A percentile compares a stretch with the other conserved stretches of the same genome.
phyloP scores from a whole-genome alignment of 2,329 filamentous ascomycete genomes.

The Aureobasidium zeae region DNA sequence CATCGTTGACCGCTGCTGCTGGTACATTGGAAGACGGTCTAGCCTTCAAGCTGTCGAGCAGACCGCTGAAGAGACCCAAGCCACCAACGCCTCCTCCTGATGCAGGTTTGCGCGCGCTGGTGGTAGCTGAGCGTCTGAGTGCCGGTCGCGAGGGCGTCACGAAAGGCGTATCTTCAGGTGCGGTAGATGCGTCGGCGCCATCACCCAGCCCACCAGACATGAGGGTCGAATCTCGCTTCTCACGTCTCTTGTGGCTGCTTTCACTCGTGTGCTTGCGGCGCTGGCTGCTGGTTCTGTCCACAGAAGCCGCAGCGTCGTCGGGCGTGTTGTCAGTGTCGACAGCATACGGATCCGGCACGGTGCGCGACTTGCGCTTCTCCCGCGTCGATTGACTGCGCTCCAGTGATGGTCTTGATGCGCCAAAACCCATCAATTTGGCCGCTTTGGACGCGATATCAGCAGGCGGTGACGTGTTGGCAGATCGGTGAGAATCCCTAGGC shows the following conservation, averaged over 20 bases:
- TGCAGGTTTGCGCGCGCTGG: slow-evolving; percentile 46
- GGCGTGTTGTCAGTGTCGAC: slow-evolving; percentile 50
- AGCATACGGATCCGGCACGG: slow-evolving; percentile 49
- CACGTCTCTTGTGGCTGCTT: slow-evolving; percentile 27
- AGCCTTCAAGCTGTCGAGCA: no score
- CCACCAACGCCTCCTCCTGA: no score
- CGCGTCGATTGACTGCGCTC: slow-evolving; percentile 40
- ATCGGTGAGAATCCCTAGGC: neutral
- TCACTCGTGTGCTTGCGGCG: slow-evolving; percentile 22
- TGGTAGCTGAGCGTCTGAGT: slow-evolving; percentile 54
- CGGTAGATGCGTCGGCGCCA: slow-evolving; percentile 32
- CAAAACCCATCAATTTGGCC: slow-evolving; percentile 45
- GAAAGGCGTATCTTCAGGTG: slow-evolving; percentile 44
- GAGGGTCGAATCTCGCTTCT: slow-evolving; percentile 32
- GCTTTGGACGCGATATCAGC: slow-evolving; percentile 9
- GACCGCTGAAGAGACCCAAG: slow-evolving; percentile 49
- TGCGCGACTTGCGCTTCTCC: slow-evolving; percentile 44
- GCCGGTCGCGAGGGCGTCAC: slow-evolving; percentile 41
- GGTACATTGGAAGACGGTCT: no score
- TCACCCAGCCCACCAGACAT: slow-evolving; percentile 34
- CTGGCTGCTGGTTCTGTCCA: slow-evolving; percentile 23
- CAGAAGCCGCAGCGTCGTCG: slow-evolving; percentile 31
- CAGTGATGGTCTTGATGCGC: slow-evolving; percentile 27
- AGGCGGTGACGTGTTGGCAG: neutral
- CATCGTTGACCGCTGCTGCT: no score